Percentiles rank a stretch among this genome's conserved stretches.
Conservation (phyloP, 106 monocot species). For the Agapanthus africanus region DNA sequence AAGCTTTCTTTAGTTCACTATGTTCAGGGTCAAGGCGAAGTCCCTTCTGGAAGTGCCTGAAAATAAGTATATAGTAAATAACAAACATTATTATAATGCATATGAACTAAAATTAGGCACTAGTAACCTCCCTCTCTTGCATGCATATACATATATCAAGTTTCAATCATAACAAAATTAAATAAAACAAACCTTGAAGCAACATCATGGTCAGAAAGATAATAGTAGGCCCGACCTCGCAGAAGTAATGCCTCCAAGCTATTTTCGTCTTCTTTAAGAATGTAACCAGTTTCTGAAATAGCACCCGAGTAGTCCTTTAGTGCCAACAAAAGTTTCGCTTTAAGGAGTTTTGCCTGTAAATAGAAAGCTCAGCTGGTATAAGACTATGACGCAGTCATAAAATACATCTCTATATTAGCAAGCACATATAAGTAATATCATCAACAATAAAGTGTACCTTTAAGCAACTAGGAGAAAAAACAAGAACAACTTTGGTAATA, state of each 20-base stretch:
- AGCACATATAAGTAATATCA: not conserved
- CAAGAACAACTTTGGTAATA: slow-evolving; percentile 85
- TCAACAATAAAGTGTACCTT: slow-evolving; percentile 41
- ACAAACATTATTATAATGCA: not conserved
- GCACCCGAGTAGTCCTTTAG: slow-evolving; percentile 79
- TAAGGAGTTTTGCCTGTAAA: slow-evolving; percentile 76
- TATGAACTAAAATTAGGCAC: not conserved
- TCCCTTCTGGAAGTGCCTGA: slow-evolving; percentile 91
- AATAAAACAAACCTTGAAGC: slow-evolving; percentile 55
- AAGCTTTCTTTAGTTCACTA: slow-evolving; percentile 87
- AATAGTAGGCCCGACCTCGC: slow-evolving; percentile 94
- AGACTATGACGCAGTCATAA: not conserved
- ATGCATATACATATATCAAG: not conserved
- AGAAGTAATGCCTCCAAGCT: slow-evolving; percentile 78
- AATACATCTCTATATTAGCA: not conserved
- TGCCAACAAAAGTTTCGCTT: slow-evolving; percentile 63
- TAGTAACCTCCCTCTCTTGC: not conserved
- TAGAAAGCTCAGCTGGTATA: not conserved
- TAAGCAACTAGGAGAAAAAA: slow-evolving; percentile 76
- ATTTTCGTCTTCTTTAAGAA: slow-evolving; percentile 90
- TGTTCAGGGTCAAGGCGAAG: slow-evolving; percentile 91
- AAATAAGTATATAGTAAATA: slow-evolving; percentile 8
- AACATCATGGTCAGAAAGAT: slow-evolving; percentile 96
- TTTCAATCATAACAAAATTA: not conserved
- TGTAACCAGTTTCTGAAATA: slow-evolving; percentile 78